A percentile compares a stretch with the other conserved stretches of the same genome.
Evolutionary conservation across 2,329 filamentous ascomycete species (phyloP).

Genomic region (Escovopsis sp.): DNA sequence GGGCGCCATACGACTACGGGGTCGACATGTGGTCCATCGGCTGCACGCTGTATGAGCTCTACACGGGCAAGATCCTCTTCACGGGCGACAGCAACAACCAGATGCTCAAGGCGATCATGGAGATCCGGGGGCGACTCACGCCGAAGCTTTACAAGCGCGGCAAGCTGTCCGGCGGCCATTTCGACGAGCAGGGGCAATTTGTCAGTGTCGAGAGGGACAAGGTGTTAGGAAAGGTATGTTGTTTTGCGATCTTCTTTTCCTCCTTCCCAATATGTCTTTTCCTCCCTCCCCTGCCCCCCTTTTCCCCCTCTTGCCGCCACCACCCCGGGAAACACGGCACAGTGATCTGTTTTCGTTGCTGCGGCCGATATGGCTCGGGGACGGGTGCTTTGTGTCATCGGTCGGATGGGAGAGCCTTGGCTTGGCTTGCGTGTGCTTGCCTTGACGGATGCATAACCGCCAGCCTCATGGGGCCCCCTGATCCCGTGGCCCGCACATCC

Average conservation of each 20-base stretch:
- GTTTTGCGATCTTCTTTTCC: slow-evolving; percentile 2
- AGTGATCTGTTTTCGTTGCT: no score
- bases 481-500: not conserved
- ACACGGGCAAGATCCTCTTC: slow-evolving; percentile 95
- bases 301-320: no score
- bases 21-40: slow-evolving; percentile 98
- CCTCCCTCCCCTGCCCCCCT: not conserved
- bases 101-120: slow-evolving; percentile 94
- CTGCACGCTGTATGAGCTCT: slow-evolving; percentile 91
- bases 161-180: slow-evolving; percentile 61
- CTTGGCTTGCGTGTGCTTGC: not conserved
- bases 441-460: not conserved
- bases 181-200: slow-evolving; percentile 75
- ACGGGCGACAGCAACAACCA: slow-evolving; percentile 93
- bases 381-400: no score
- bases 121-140: slow-evolving; percentile 83
- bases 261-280: not conserved
- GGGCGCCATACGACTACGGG: slow-evolving; percentile 87
- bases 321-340: no score
- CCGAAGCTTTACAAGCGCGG: slow-evolving; percentile 79
- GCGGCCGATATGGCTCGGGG: no score
- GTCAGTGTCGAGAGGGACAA: slow-evolving; percentile 76
- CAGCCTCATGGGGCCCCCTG: slow-evolving; percentile 1
- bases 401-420: not conserved
- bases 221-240: slow-evolving; percentile 62